These are phyloP conservation scores for Fusarium gaditjirri DNA, from an alignment of 2,329 filamentous ascomycete genomes.

Conservation along the genomic window DNA sequence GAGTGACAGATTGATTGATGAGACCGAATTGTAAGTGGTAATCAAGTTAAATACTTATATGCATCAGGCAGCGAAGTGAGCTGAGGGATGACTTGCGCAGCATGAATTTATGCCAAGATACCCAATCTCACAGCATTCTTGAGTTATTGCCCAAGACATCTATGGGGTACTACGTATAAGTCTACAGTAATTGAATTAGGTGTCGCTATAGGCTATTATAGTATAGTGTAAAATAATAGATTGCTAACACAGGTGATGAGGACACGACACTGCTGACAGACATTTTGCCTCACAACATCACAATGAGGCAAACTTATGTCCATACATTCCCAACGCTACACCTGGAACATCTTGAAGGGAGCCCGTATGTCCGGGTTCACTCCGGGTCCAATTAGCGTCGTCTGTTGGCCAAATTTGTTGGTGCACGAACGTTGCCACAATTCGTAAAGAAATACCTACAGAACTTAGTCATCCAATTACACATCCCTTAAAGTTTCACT, in stretches of 20 bases:
- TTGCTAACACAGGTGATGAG: no score
- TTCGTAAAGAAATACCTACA: neutral
- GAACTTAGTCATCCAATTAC: neutral
- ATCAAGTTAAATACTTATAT: neutral
- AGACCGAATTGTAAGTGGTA: rapidly evolving
- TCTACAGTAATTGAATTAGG: rapidly evolving
- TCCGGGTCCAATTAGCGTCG: rapidly evolving
- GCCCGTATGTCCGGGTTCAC: neutral
- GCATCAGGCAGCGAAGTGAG: neutral
- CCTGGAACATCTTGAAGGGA: neutral
- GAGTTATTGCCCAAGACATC: neutral
- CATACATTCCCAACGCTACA: neutral
- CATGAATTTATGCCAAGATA: neutral
- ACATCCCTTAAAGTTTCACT: neutral
- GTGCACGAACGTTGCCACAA: neutral
- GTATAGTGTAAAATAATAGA: no score
- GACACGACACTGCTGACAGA: no score
- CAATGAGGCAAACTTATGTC: neutral
- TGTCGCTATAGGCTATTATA: rapidly evolving
- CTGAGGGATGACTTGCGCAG: neutral
- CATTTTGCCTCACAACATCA: neutral
- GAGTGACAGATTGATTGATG: neutral
- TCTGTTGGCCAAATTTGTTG: no score
- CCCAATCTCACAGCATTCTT: neutral
- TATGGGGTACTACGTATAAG: no score